phyloP scores from a whole-genome alignment of 2,329 filamentous ascomycete genomes.

The Xylaria sp. region DNA sequence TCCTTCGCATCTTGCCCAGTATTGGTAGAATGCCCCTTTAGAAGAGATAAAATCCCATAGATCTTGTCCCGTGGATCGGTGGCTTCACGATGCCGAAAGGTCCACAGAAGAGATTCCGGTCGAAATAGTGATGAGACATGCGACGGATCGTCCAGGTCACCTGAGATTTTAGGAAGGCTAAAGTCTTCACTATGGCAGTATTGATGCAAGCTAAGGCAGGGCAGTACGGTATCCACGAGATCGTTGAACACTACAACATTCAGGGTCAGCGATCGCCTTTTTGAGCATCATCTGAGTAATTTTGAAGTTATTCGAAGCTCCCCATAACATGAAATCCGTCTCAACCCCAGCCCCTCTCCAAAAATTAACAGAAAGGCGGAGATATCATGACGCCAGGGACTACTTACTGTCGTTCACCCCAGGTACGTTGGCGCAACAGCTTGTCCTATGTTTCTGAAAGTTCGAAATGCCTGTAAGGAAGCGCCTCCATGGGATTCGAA shows the following conservation, averaged over 20 bases:
- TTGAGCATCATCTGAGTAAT: background rate
- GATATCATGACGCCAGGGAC: background rate
- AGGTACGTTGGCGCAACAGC: slow-evolving; percentile 27
- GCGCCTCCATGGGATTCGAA: slow-evolving; percentile 23
- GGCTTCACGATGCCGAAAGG: slow-evolving; percentile 29
- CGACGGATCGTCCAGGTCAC: slow-evolving; percentile 6
- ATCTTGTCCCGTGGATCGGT: slow-evolving; percentile 29
- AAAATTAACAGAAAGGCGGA: background rate
- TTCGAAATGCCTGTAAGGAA: slow-evolving; percentile 29
- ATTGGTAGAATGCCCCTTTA: slow-evolving; percentile 14
- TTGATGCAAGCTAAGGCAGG: slow-evolving; percentile 26
- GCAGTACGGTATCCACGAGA: slow-evolving; percentile 25
- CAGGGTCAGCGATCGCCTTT: background rate
- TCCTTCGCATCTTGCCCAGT: slow-evolving; percentile 10
- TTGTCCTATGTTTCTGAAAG: slow-evolving; percentile 31
- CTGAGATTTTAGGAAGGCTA: background rate
- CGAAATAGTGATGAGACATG: slow-evolving; percentile 23
- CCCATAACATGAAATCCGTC: background rate
- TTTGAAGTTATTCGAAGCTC: background rate
- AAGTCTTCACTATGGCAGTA: slow-evolving; percentile 19
- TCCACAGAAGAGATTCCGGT: slow-evolving; percentile 30
- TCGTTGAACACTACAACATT: slow-evolving; percentile 20
- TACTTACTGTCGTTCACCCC: slow-evolving; percentile 22
- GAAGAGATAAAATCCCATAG: slow-evolving; percentile 26
- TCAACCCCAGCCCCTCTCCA: background rate